Percentiles rank a stretch among this genome's conserved stretches.
Evolutionary conservation across 2,329 filamentous ascomycete species (phyloP).

Genomic region (Aspergillus alliaceus): DNA sequence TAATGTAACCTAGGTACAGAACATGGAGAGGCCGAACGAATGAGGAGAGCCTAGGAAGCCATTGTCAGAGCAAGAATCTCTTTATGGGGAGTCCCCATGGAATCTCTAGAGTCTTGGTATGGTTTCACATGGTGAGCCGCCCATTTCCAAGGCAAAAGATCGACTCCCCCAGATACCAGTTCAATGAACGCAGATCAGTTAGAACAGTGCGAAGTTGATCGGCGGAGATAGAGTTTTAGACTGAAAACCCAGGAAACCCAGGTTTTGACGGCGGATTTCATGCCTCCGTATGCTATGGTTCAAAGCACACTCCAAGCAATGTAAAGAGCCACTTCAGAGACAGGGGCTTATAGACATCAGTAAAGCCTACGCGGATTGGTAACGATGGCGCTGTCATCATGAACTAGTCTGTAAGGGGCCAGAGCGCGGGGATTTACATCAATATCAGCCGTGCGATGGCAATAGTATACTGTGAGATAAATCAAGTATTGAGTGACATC

Average conservation of each 20-base stretch:
- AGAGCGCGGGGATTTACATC: conserved; percentile 4
- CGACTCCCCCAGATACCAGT: background rate
- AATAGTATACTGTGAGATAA: conserved; percentile 15
- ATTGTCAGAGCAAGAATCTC: background rate
- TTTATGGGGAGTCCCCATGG: conserved; percentile 2
- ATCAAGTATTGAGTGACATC: conserved; percentile 6
- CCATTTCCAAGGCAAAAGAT: conserved; percentile 8
- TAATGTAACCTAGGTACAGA: background rate
- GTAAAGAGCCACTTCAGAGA: background rate
- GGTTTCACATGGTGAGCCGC: background rate
- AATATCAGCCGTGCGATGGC: conserved; percentile 5
- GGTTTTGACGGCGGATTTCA: background rate
- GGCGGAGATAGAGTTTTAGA: background rate
- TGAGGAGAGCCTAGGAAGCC: background rate
- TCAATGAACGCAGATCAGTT: conserved; percentile 2
- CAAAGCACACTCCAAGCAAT: background rate
- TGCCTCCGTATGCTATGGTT: background rate
- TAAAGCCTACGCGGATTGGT: background rate
- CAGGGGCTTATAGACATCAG: background rate
- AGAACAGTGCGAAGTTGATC: background rate
- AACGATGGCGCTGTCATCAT: background rate
- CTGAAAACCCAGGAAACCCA: background rate
- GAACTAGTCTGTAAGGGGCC: background rate
- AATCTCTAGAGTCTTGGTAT: conserved; percentile 1
- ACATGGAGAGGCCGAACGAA: background rate